Conservation (phyloP, 1,139 yeast species). For the Spathaspora sp. region DNA sequence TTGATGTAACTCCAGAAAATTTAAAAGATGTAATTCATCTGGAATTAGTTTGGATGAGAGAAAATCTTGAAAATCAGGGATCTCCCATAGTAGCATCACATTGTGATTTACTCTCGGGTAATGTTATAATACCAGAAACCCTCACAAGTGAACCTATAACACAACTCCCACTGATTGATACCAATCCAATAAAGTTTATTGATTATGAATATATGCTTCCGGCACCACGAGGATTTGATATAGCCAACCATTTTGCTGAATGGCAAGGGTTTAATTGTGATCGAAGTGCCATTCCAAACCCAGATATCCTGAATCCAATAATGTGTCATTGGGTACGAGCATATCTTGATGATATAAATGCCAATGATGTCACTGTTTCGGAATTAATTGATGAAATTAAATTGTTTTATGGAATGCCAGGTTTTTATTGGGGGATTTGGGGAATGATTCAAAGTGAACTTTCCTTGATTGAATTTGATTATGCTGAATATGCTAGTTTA, state of each 20-base stretch:
- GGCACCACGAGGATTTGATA: conserved; percentile 79
- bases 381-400: conserved; percentile 54
- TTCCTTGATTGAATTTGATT: conserved; percentile 73
- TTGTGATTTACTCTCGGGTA: conserved; percentile 72
- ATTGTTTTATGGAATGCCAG: conserved; percentile 74
- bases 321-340: conserved; percentile 56
- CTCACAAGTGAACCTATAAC: neutral
- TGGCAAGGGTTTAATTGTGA: conserved; percentile 86
- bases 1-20: conserved; percentile 24
- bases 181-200: conserved; percentile 61
- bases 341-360: conserved; percentile 39
- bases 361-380: conserved; percentile 24
- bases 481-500: conserved; percentile 56
- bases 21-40: conserved; percentile 37
- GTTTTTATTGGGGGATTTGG: conserved; percentile 87
- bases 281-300: conserved; percentile 57
- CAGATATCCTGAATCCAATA: conserved; percentile 40
- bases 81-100: conserved; percentile 67
- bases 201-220: conserved; percentile 83
- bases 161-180: conserved; percentile 25
- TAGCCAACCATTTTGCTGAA: conserved; percentile 83
- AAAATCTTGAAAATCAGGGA: conserved; percentile 31
- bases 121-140: conserved; percentile 57
- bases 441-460: conserved; percentile 72
- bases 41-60: conserved; percentile 59